Conservation (phyloP, 2,329 filamentous ascomycete species). For the Colletotrichum sp. region DNA sequence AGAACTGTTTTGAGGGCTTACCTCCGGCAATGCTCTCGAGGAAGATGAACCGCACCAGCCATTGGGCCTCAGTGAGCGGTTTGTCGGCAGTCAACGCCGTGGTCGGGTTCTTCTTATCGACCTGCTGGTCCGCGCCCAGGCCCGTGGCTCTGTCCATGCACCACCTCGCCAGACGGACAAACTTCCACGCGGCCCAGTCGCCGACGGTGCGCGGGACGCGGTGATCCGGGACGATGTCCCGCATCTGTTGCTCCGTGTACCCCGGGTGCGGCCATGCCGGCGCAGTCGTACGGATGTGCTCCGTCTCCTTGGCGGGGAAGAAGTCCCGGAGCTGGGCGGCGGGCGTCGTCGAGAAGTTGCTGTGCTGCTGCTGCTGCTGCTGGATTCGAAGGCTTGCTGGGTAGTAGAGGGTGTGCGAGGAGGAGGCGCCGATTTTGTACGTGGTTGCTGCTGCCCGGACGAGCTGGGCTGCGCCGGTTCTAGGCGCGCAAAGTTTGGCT, state of each 20-base stretch:
- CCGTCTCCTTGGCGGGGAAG: slow-evolving; percentile 67
- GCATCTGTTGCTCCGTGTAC: slow-evolving; percentile 83
- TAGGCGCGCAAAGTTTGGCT: slow-evolving; percentile 28
- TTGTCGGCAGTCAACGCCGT: slow-evolving; percentile 57
- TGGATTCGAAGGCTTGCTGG: slow-evolving; percentile 31
- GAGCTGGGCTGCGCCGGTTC: slow-evolving; percentile 28
- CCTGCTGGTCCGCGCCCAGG: slow-evolving; percentile 72
- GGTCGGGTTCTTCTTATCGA: slow-evolving; percentile 61
- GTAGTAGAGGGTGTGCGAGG: not conserved
- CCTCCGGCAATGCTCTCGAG: slow-evolving; percentile 87
- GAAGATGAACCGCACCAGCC: slow-evolving; percentile 70
- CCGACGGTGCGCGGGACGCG: slow-evolving; percentile 74
- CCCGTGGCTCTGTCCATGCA: slow-evolving; percentile 84
- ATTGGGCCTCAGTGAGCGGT: slow-evolving; percentile 83
- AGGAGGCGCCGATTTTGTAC: slow-evolving; percentile 5
- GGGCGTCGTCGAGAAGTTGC: slow-evolving; percentile 55
- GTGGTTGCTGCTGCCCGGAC: slow-evolving; percentile 22
- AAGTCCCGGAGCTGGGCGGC: slow-evolving; percentile 57
- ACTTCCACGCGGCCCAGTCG: slow-evolving; percentile 79
- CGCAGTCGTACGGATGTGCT: slow-evolving; percentile 65
- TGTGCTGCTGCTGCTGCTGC: slow-evolving; percentile 25
- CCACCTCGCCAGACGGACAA: slow-evolving; percentile 78
- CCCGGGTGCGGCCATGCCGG: slow-evolving; percentile 74
- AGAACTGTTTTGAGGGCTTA: not conserved
- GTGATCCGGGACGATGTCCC: slow-evolving; percentile 75